A percentile compares a stretch with the other conserved stretches of the same genome.
phyloP scores from a whole-genome alignment of 129 eudicot genomes.

The Erigeron canadensis region DNA sequence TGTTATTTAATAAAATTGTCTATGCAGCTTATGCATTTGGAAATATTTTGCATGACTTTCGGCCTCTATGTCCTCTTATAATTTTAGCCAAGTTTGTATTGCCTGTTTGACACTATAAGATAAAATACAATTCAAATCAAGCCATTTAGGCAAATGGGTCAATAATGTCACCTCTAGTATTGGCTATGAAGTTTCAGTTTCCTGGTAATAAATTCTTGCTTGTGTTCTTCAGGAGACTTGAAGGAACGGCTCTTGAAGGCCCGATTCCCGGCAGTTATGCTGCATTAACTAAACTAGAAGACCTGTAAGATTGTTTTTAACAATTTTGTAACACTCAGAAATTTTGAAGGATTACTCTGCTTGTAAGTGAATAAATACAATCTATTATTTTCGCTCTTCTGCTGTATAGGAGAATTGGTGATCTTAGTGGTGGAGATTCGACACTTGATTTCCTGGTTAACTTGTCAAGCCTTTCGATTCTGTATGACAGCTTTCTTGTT shows the following conservation, averaged over 20 bases:
- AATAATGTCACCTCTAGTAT: background rate
- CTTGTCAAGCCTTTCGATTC: constrained; percentile 54
- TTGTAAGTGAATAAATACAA: constrained; percentile 1
- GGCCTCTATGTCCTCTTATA: background rate
- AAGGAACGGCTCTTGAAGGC: constrained; percentile 70
- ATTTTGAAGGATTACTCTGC: constrained; percentile 11
- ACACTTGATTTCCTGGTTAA: constrained; percentile 61
- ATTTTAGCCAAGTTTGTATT: background rate
- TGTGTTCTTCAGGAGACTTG: constrained; percentile 52
- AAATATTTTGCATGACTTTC: background rate
- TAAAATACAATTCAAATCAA: background rate
- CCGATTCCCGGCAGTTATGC: constrained; percentile 65
- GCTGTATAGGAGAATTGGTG: constrained; percentile 62
- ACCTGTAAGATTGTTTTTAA: constrained; percentile 49
- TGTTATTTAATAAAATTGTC: too few species aligned
- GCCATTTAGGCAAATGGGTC: background rate
- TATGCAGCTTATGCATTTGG: background rate
- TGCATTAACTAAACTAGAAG: constrained; percentile 62
- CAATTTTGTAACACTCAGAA: constrained; percentile 2
- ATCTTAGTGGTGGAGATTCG: constrained; percentile 50
- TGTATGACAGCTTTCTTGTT: constrained; percentile 42
- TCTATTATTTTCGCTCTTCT: background rate
- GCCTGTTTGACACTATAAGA: background rate
- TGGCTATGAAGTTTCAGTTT: constrained; percentile 1
- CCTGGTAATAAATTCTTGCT: constrained; percentile 4